phyloP scores from a whole-genome alignment of 2,329 filamentous ascomycete species.

The Calonectria henricotiae region DNA sequence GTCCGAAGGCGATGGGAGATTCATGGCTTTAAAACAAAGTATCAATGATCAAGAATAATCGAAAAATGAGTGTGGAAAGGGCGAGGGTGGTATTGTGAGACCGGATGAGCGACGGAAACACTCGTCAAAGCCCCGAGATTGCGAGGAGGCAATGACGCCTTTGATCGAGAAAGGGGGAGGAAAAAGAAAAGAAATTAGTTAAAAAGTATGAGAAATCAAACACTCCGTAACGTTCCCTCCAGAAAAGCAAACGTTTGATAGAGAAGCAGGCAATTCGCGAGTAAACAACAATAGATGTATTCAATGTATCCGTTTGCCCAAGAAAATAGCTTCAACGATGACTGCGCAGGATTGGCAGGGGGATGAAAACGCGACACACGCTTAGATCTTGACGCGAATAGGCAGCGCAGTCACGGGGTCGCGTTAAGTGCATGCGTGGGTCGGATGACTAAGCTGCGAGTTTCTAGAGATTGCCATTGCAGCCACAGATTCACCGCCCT shows the following conservation, averaged over 20 bases:
- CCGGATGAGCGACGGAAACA: conserved; percentile 32
- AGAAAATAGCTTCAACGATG: conserved; percentile 35
- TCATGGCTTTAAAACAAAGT: conserved; percentile 49
- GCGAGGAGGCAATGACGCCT: conserved; percentile 48
- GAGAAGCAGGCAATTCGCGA: not conserved
- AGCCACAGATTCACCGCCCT: conserved; percentile 26
- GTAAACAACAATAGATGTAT: not conserved
- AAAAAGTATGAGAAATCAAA: conserved; percentile 1
- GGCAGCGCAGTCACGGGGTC: conserved; percentile 57
- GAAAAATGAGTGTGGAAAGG: not conserved
- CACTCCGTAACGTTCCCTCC: not conserved
- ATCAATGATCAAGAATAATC: not conserved
- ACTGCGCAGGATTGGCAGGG: conserved; percentile 24
- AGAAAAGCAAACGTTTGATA: not conserved
- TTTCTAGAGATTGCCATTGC: not conserved
- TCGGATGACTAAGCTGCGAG: not conserved
- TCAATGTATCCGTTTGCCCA: conserved; percentile 33
- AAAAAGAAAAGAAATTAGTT: conserved; percentile 31
- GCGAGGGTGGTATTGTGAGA: not conserved
- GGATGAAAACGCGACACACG: conserved; percentile 24
- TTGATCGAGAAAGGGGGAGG: conserved; percentile 36
- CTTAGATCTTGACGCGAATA: conserved; percentile 55
- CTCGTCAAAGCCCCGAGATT: conserved; percentile 17
- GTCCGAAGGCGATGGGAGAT: conserved; percentile 54
- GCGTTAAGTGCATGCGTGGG: conserved; percentile 35